Conservation (phyloP, 345 rosid genomes). For the Lumnitzera littorea region DNA sequence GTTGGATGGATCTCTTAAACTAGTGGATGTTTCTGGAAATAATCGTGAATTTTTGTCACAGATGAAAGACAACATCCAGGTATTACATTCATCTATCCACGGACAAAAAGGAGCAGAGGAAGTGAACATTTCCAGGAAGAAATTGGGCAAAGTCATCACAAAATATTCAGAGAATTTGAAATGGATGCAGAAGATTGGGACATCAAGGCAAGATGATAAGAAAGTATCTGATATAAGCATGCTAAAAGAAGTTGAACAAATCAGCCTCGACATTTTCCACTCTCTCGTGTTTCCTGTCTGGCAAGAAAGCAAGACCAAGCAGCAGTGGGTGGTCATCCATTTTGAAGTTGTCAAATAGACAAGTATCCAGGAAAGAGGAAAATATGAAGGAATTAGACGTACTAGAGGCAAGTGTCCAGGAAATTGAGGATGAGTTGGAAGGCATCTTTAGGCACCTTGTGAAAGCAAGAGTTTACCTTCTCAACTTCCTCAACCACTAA, state of each 20-base stretch:
- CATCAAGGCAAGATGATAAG: not conserved
- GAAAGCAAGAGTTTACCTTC: conserved; percentile 1
- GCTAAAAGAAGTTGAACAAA: not conserved
- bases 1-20: conserved; percentile 15
- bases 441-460: not conserved
- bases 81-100: not conserved
- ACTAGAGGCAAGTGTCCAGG: not conserved
- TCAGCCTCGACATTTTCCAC: not conserved
- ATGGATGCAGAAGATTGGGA: not conserved
- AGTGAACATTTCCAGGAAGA: not conserved
- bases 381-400: not conserved
- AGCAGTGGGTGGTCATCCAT: not conserved
- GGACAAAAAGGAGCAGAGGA: not conserved
- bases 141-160: not conserved
- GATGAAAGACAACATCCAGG: too few relatives aligned
- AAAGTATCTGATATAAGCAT: not conserved
- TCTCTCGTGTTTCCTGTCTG: not conserved
- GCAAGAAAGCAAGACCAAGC: not conserved
- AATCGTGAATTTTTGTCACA: too few relatives aligned
- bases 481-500: not conserved
- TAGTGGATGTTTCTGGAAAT: not conserved
- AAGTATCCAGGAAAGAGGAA: too few relatives aligned
- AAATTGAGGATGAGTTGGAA: conserved; percentile 2
- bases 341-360: too few relatives aligned
- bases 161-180: not conserved